These are phyloP conservation scores for Magnolia sinica DNA, from an alignment of 164 flowering plant genomes.

Conservation along the genomic window DNA sequence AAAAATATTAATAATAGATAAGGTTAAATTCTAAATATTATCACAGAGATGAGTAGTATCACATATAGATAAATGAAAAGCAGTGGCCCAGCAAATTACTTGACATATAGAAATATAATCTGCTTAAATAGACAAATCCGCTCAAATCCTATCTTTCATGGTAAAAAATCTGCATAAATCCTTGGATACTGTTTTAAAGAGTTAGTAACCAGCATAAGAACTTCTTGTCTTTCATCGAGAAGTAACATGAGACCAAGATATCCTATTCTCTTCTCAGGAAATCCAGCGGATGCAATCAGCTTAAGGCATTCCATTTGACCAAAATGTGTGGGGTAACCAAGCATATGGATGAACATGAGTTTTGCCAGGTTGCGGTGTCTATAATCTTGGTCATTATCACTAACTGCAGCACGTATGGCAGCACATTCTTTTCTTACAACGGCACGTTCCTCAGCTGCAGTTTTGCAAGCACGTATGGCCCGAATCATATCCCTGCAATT, in stretches of 20 bases:
- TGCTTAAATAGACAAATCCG: neutral
- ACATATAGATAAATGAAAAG: too few species aligned
- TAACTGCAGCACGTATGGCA: conserved; percentile 87
- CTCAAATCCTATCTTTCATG: neutral
- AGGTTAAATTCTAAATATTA: neutral
- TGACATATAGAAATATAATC: neutral
- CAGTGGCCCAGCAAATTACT: neutral
- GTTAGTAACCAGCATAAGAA: conserved; percentile 97
- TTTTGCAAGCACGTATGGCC: conserved; percentile 95
- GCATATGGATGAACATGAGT: conserved; percentile 99
- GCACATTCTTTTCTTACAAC: conserved; percentile 98
- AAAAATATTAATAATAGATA: neutral
- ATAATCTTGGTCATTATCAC: conserved; percentile 90
- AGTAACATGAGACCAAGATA: conserved; percentile 98
- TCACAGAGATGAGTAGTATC: too few species aligned
- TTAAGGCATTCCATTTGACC: conserved; percentile 99
- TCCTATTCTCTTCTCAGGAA: conserved; percentile 98
- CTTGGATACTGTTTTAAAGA: conserved; percentile 95
- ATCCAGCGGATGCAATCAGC: conserved; percentile 91
- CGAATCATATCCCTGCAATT: conserved; percentile 94
- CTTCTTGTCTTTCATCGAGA: conserved; percentile 99
- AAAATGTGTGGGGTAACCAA: conserved; percentile 99
- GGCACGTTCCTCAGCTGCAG: conserved; percentile 99
- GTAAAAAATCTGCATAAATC: neutral
- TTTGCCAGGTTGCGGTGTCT: conserved; percentile 96